Conservation (phyloP, 768 basidiomycete species). For the Suillus subaureus region DNA sequence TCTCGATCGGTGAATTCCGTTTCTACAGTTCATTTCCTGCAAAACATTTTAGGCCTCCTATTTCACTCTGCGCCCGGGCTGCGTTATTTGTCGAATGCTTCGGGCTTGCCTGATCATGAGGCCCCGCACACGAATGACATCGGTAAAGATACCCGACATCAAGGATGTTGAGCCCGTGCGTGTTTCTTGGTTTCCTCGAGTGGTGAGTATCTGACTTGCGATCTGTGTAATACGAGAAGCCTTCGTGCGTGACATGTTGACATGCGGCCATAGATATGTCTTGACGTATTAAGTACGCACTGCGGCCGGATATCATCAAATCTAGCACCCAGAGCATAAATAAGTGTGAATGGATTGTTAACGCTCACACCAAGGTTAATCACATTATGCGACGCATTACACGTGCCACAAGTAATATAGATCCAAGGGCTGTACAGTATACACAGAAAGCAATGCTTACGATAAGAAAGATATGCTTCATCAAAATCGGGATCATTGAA, state of each 20-base stretch:
- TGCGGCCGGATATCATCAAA: background rate
- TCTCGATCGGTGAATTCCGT: background rate
- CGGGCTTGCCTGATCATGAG: background rate
- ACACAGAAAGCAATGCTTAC: background rate
- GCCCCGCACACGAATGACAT: background rate
- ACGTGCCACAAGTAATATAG: background rate
- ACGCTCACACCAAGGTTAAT: background rate
- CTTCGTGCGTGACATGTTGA: background rate
- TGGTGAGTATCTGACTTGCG: too few relatives aligned
- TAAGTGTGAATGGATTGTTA: background rate
- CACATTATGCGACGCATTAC: background rate
- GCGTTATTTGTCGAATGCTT: background rate
- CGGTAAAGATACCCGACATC: background rate
- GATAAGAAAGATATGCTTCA: conserved; percentile 20
- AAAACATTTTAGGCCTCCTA: too few relatives aligned
- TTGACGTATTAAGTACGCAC: background rate
- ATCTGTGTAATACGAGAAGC: background rate
- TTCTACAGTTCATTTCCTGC: background rate
- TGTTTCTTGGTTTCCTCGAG: background rate
- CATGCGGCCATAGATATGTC: background rate
- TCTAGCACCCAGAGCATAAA: background rate
- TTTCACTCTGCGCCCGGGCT: background rate
- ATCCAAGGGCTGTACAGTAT: background rate
- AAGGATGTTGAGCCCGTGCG: background rate
- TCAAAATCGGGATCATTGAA: conserved; percentile 43